These are phyloP conservation scores for Pyracantha coccinea DNA, from an alignment of 331 rosid species.

Conservation along the genomic window DNA sequence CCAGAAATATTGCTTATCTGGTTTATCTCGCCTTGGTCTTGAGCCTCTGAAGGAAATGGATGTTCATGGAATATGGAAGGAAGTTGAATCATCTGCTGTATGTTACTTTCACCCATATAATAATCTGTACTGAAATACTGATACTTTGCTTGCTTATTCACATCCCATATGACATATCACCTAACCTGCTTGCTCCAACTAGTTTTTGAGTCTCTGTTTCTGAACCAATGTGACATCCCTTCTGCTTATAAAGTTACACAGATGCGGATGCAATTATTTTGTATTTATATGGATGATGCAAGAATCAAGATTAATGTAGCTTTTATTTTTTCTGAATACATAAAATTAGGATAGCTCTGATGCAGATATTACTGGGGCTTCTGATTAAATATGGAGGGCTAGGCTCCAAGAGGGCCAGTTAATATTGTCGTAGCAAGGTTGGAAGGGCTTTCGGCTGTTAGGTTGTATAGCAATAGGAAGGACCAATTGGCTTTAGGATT, in stretches of 20 bases:
- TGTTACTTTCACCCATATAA: constrained; percentile 15
- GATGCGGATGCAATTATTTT: too few species aligned
- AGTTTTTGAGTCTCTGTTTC: neutral
- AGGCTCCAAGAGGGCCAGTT: too few species aligned
- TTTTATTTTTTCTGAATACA: too few species aligned
- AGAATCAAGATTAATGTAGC: too few species aligned
- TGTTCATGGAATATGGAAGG: constrained; percentile 56
- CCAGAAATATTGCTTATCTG: constrained; percentile 59
- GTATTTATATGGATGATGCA: too few species aligned
- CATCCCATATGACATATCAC: neutral
- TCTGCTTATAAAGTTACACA: neutral
- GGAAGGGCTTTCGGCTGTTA: neutral
- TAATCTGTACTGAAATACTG: neutral
- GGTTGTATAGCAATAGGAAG: neutral
- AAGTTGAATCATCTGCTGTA: constrained; percentile 62
- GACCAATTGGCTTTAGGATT: too few species aligned
- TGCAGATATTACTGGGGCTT: too few species aligned
- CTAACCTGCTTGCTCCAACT: neutral
- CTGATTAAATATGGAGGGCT: too few species aligned
- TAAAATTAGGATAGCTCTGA: too few species aligned
- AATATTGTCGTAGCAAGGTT: neutral
- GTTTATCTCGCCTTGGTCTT: constrained; percentile 64
- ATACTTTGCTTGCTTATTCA: neutral
- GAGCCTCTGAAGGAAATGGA: constrained; percentile 33
- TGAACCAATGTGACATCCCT: neutral